Conservation (phyloP, 805 yeast genomes). For the Wickerhamiella hasegawae region DNA sequence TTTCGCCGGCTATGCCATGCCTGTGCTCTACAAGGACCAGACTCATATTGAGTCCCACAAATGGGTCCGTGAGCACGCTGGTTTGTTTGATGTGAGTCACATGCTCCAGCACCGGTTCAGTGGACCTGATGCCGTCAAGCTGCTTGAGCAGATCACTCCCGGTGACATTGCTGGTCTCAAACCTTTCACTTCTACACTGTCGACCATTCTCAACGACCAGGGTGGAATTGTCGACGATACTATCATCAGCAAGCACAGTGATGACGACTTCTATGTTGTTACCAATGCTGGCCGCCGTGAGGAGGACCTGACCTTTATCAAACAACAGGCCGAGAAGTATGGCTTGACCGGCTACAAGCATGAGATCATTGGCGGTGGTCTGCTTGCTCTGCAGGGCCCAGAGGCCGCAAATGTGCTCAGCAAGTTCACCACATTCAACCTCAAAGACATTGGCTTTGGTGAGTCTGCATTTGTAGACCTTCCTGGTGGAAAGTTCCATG, state of each 20-base stretch:
- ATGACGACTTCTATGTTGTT: slow-evolving; percentile 62
- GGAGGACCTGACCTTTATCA: slow-evolving; percentile 55
- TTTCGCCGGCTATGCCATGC: slow-evolving; percentile 95
- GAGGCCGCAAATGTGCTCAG: slow-evolving; percentile 52
- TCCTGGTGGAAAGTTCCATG: slow-evolving; percentile 36
- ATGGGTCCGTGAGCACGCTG: slow-evolving; percentile 82
- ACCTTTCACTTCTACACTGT: slow-evolving; percentile 50
- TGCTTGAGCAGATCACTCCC: slow-evolving; percentile 77
- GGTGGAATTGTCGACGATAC: slow-evolving; percentile 93
- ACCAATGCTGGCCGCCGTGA: slow-evolving; percentile 93
- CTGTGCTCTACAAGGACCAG: slow-evolving; percentile 73
- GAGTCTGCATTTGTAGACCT: slow-evolving; percentile 35
- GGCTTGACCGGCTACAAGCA: slow-evolving; percentile 23
- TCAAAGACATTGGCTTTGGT: slow-evolving; percentile 60
- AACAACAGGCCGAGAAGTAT: slow-evolving; percentile 29
- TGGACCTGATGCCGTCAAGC: slow-evolving; percentile 51
- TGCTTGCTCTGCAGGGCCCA: slow-evolving; percentile 92
- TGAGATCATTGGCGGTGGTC: slow-evolving; percentile 45
- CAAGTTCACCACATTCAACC: slow-evolving; percentile 41
- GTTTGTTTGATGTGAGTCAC: slow-evolving; percentile 91
- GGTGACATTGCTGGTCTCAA: slow-evolving; percentile 50
- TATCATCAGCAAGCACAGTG: slow-evolving; percentile 69
- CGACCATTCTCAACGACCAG: slow-evolving; percentile 53
- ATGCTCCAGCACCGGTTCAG: slow-evolving; percentile 79
- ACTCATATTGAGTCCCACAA: slow-evolving; percentile 83